Evolutionary conservation across 2,329 filamentous ascomycete species (phyloP).

Genomic region (Exophiala sp.): DNA sequence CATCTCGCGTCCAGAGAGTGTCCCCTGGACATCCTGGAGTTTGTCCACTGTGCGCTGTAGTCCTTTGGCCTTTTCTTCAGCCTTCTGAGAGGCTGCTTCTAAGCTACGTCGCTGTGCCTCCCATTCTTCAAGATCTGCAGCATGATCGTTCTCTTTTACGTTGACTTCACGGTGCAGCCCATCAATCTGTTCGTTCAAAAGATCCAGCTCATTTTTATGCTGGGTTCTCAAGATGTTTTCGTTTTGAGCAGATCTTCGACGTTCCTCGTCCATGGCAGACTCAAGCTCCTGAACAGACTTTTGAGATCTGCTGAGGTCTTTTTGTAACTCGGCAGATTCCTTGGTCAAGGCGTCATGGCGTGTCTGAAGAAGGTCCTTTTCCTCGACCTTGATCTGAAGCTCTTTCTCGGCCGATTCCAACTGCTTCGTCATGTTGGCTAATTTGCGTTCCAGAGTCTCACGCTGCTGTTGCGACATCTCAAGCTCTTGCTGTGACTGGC

Average conservation of each 20-base stretch:
- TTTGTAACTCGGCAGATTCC: constrained; percentile 65
- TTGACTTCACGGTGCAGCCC: constrained; percentile 62
- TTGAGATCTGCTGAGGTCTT: constrained; percentile 54
- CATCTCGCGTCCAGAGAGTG: constrained; percentile 63
- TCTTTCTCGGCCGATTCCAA: constrained; percentile 57
- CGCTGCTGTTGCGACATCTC: constrained; percentile 43
- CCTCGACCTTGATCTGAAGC: constrained; percentile 54
- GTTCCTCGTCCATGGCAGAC: constrained; percentile 50
- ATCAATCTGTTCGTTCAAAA: constrained; percentile 55
- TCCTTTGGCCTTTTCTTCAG: constrained; percentile 64
- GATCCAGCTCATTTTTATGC: constrained; percentile 54
- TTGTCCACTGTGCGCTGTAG: constrained; percentile 69
- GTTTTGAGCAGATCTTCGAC: constrained; percentile 56
- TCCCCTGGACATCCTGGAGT: constrained; percentile 65
- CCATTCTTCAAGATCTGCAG: constrained; percentile 70
- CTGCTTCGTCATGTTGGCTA: constrained; percentile 41
- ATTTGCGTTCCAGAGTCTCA: constrained; percentile 45
- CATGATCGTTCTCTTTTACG: constrained; percentile 67
- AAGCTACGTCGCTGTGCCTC: constrained; percentile 63
- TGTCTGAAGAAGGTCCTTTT: constrained; percentile 66
- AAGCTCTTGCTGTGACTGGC: constrained; percentile 42
- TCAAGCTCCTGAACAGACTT: constrained; percentile 47
- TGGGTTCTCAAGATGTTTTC: constrained; percentile 58
- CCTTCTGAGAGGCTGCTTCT: constrained; percentile 62
- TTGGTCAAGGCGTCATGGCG: constrained; percentile 64